Base-by-base conservation (phyloP, 1,284 basidiomycete species). In the Sporisorium reilianum region DNA sequence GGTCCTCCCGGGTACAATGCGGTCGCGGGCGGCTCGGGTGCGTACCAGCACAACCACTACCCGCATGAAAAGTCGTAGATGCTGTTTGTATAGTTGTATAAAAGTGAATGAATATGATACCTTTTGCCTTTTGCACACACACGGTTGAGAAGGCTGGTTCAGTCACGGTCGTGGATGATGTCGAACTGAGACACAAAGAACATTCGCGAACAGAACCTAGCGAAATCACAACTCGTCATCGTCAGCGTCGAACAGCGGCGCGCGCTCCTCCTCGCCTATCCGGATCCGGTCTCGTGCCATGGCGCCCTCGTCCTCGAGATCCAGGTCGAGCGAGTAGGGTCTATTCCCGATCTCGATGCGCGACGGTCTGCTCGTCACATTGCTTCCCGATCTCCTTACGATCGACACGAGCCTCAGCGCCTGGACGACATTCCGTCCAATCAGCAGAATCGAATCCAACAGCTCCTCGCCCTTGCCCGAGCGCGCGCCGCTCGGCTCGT, bases 251-350 rank as follows among this genome's bases (percentile, higher is more conserved):
- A 71, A 75, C 22, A 75, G 32, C 5, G 68, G 67, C 11, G 74
- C 60, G 20, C 67, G 64, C 10, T 66, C 54, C 44, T 81, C 81
- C 16, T 81, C 77, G 1, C 81, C 81, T 40, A 83, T 81, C 18
- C 73, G 64, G 61, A 83, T 84, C 38, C 83, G 68, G 51, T 83
- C 78, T 22, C 77, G 64, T 11, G 80, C 82, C 63, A 76, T 77
- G 8, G 78, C 77, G 22, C 78, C 76, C 40, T 84, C 83, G 40
- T 82, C 80, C 32, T 84, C 80, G 23, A 84, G 60, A 57, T 84
- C 83, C 18, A 83, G 57, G 50, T 84, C 83, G 7, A 84, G 62
- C 46, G 73, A 78, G 53, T 77, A 83, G 8, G 66, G 74, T 18
- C 71, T 64, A 25, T 74, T 80, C 36, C 71, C 78, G 49, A 65